phyloP scores from a whole-genome alignment of 768 basidiomycete genomes.

The Agrocybe chaxingu region DNA sequence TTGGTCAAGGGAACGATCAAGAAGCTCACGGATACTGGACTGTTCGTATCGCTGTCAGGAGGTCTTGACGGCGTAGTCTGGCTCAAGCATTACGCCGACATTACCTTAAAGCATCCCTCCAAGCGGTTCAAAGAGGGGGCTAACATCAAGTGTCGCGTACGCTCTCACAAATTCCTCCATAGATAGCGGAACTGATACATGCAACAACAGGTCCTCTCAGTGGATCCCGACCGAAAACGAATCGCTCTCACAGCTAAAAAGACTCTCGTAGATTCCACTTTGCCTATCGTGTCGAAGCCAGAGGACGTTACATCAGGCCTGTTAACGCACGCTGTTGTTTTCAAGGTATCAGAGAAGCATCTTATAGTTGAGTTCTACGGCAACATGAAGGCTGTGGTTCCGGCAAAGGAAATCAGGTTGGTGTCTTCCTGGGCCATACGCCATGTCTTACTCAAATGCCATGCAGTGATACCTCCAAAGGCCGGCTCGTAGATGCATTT shows the following conservation, averaged over 20 bases:
- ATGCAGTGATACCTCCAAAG: slow-evolving; percentile 60
- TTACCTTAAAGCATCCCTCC: slow-evolving; percentile 88
- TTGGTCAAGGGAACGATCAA: slow-evolving; percentile 86
- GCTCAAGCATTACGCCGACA: slow-evolving; percentile 95
- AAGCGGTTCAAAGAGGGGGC: slow-evolving; percentile 84
- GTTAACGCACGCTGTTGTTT: slow-evolving; percentile 79
- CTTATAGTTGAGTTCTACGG: slow-evolving; percentile 91
- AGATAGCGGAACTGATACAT: slow-evolving; percentile 1
- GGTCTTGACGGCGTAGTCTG: slow-evolving; percentile 91
- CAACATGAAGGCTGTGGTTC: slow-evolving; percentile 78
- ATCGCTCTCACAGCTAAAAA: slow-evolving; percentile 90
- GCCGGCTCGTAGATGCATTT: slow-evolving; percentile 62
- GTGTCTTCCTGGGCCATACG: slow-evolving; percentile 10
- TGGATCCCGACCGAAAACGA: slow-evolving; percentile 78
- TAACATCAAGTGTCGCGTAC: slow-evolving; percentile 80
- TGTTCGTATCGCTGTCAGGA: slow-evolving; percentile 86
- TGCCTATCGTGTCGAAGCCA: slow-evolving; percentile 63
- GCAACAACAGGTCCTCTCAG: slow-evolving; percentile 62
- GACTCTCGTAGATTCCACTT: slow-evolving; percentile 75
- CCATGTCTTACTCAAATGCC: slow-evolving; percentile 3
- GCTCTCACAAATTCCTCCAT: slow-evolving; percentile 19
- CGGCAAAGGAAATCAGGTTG: slow-evolving; percentile 79
- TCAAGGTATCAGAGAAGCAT: slow-evolving; percentile 76
- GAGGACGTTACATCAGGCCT: slow-evolving; percentile 70
- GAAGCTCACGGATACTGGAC: slow-evolving; percentile 70